Evolutionary conservation across 192 early-diverging fungal genomes (phyloP).

Genomic region (Backusella tuberculispora): DNA sequence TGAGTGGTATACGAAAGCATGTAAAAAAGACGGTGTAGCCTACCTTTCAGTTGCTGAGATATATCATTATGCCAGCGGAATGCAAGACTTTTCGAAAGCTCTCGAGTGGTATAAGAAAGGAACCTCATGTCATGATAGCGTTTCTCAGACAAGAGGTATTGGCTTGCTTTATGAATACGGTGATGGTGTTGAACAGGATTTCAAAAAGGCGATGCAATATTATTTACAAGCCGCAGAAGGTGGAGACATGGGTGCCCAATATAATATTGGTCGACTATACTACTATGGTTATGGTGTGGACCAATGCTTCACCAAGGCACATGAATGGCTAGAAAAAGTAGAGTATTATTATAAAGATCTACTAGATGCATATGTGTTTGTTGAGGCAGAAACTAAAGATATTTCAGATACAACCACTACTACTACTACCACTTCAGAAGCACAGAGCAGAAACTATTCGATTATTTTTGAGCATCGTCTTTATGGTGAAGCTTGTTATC

Average conservation of each 20-base stretch:
- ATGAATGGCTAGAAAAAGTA: neutral
- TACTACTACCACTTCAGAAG: neutral
- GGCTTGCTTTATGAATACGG: constrained; percentile 6
- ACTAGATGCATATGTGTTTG: neutral
- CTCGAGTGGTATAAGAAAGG: neutral
- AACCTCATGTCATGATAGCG: neutral
- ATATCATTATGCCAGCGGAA: neutral
- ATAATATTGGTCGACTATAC: neutral
- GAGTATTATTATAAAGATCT: neutral
- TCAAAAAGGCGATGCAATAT: neutral
- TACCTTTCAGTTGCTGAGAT: neutral
- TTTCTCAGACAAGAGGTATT: neutral
- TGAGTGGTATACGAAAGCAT: neutral
- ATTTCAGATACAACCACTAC: neutral
- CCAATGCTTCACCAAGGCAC: neutral
- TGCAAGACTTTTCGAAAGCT: neutral
- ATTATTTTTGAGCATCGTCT: neutral
- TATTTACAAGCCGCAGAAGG: neutral
- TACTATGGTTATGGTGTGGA: neutral
- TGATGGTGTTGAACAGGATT: neutral
- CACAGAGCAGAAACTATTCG: neutral
- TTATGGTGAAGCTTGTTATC: neutral
- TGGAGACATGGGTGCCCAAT: neutral
- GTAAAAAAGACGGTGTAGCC: neutral
- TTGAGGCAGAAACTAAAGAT: neutral